Evolutionary conservation across 495 filamentous ascomycete genomes (phyloP), one percentile per base, ranked within the genome.

Genomic region (Penicillium lividum): DNA sequence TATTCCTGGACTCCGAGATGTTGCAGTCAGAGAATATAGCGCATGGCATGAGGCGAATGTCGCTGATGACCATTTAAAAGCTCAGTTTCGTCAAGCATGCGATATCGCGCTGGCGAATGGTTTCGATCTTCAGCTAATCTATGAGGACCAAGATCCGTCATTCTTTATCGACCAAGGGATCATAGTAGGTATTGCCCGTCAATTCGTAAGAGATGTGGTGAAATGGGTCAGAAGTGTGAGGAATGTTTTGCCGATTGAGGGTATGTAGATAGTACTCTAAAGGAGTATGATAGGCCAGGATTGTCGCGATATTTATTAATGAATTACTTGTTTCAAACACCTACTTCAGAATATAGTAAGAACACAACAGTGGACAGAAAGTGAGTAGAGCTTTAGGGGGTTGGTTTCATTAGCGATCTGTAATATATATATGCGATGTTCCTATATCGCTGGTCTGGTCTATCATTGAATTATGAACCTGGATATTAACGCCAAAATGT

Each of bases 91-190:
- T 0, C 56, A 60, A 54, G 59, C 63, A 25, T 52, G 64, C 31
- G 44, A 69, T 51, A 31, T 66, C 6, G 53, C 62, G 5, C 56
- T 71, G n/a, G 53, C 54, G 25, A 59, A 70, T 52, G 55, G 62
- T 42, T 49, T 71, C 1, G 70, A 69, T 53, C 66, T 71, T 31
- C 55, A 36, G 18, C 60, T 66, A 58, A 67, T 73, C 16, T 16
- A 65, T 36, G 15, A 64, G 40, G 65, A 71, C 54, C 58, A 64
- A 38, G 57, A 73, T 48, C 57, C 60, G 1, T 54, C 38, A 38
- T 73, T 69, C 47, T 71, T 73, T 15, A 56, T 66, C 15, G 58
- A 64, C 11, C 54, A 68, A 3, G 65, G 66, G 28, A 60, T 71
- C 31, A 48, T 49, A 49, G 50, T 63, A 40, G 68, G 66, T 49